Evolutionary conservation across 768 basidiomycete species (phyloP).

Genomic region (Ramaria rubella): DNA sequence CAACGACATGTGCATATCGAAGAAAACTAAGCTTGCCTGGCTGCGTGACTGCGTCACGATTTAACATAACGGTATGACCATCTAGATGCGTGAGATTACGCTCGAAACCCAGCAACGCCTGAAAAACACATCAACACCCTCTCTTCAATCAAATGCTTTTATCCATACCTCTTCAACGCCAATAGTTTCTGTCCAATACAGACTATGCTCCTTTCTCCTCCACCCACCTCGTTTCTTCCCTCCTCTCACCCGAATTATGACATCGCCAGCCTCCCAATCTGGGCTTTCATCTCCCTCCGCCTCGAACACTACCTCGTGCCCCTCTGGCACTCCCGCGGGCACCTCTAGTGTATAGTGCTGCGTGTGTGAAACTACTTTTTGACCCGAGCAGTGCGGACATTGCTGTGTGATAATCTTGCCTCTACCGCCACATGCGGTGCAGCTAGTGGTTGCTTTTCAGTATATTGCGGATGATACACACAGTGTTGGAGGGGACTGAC

Average conservation of each 20-base stretch:
- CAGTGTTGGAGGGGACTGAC: constrained; percentile 32
- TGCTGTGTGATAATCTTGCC: constrained; percentile 69
- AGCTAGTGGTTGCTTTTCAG: constrained; percentile 19
- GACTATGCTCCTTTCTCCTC: constrained; percentile 80
- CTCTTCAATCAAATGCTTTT: neutral
- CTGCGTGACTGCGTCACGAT: constrained; percentile 79
- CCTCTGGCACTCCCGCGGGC: constrained; percentile 84
- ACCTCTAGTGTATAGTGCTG: constrained; percentile 84
- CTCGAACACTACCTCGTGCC: constrained; percentile 87
- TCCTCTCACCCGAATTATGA: constrained; percentile 79
- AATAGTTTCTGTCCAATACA: constrained; percentile 91
- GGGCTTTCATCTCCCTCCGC: constrained; percentile 96
- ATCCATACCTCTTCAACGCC: constrained; percentile 78
- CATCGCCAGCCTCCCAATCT: constrained; percentile 94
- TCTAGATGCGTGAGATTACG: constrained; percentile 89
- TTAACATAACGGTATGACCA: constrained; percentile 67
- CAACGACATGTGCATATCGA: neutral
- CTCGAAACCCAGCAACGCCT: constrained; percentile 97
- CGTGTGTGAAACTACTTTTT: constrained; percentile 74
- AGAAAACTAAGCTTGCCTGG: constrained; percentile 48
- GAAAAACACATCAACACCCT: neutral
- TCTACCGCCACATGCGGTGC: constrained; percentile 75
- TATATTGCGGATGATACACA: neutral
- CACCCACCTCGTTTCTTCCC: constrained; percentile 73
- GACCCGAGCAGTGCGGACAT: constrained; percentile 78